phyloP scores from a whole-genome alignment of 1,284 basidiomycete genomes.

The Leccinum pachyderme region DNA sequence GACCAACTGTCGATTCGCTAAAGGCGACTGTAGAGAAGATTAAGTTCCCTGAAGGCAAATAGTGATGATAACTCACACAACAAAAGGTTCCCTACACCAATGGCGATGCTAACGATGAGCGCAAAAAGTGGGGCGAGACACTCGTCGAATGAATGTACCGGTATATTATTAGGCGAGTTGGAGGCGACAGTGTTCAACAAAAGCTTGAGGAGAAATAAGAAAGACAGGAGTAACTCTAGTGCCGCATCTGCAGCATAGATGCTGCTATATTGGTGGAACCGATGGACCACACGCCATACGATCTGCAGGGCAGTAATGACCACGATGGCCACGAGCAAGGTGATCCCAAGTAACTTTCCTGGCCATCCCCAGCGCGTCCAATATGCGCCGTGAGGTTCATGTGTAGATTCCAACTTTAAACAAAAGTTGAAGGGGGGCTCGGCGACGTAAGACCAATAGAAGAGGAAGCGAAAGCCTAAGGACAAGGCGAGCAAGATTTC shows the following conservation, averaged over 20 bases:
- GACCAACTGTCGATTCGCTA: conserved; percentile 67
- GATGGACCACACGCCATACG: conserved; percentile 55
- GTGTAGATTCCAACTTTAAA: conserved; percentile 18
- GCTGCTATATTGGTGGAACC: conserved; percentile 43
- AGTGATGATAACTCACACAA: conserved; percentile 46
- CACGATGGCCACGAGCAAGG: conserved; percentile 43
- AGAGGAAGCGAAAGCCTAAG: conserved; percentile 58
- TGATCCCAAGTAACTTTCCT: conserved; percentile 53
- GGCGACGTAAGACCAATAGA: conserved; percentile 65
- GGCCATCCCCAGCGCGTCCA: conserved; percentile 63
- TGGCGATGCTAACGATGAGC: conserved; percentile 49
- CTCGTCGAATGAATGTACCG: conserved; percentile 40
- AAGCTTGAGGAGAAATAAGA: conserved; percentile 61
- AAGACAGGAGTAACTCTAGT: conserved; percentile 56
- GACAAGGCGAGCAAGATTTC: conserved; percentile 61
- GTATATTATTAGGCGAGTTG: conserved; percentile 31
- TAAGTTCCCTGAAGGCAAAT: conserved; percentile 8
- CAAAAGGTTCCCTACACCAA: conserved; percentile 58
- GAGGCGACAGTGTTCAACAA: conserved; percentile 51
- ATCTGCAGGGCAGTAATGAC: conserved; percentile 56
- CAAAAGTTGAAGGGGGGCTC: conserved; percentile 43
- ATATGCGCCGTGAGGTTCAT: conserved; percentile 49
- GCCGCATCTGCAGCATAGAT: conserved; percentile 58
- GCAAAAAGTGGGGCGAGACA: conserved; percentile 53
- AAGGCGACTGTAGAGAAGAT: conserved; percentile 51